phyloP scores from a whole-genome alignment of 2,329 filamentous ascomycete species.

The Phyllosticta paracitricarpa region DNA sequence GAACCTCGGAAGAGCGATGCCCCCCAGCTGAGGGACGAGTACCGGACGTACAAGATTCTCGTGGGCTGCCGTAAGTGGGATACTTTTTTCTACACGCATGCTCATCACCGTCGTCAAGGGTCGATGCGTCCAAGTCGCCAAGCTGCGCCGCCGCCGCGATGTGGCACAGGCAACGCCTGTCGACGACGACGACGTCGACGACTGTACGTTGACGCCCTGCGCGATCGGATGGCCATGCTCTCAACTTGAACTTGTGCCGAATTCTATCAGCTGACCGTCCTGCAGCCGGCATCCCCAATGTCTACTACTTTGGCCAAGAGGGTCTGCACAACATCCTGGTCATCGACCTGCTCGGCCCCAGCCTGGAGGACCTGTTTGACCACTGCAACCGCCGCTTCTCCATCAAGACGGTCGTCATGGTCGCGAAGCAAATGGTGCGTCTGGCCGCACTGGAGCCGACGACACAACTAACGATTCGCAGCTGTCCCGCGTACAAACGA shows the following conservation, averaged over 20 bases:
- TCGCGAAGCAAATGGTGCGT: slow-evolving; percentile 92
- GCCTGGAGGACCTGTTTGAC: slow-evolving; percentile 93
- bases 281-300: slow-evolving; percentile 92
- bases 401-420: slow-evolving; percentile 98
- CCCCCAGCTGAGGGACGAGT: slow-evolving; percentile 94
- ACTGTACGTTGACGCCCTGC: not conserved
- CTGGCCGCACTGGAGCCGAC: not conserved
- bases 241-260: not conserved
- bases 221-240: not conserved
- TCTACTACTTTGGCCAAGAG: slow-evolving; percentile 98
- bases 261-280: slow-evolving; percentile 23
- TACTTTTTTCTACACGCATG: slow-evolving; percentile 14
- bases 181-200: not conserved
- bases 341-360: slow-evolving; percentile 90
- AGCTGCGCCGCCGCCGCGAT: slow-evolving; percentile 1
- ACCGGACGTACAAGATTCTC: slow-evolving; percentile 98
- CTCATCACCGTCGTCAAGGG: slow-evolving; percentile 11
- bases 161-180: slow-evolving; percentile 6
- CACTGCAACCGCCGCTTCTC: slow-evolving; percentile 92
- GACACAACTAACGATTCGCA: slow-evolving; percentile 25
- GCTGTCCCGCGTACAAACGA: slow-evolving; percentile 84
- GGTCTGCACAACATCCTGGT: slow-evolving; percentile 98
- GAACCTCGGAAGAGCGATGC: slow-evolving; percentile 98
- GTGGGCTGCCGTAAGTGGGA: slow-evolving; percentile 87
- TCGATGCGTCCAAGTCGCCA: slow-evolving; percentile 3